Evolutionary conservation across 2,329 filamentous ascomycete genomes (phyloP).

Genomic region (Neofusicoccum parvum): DNA sequence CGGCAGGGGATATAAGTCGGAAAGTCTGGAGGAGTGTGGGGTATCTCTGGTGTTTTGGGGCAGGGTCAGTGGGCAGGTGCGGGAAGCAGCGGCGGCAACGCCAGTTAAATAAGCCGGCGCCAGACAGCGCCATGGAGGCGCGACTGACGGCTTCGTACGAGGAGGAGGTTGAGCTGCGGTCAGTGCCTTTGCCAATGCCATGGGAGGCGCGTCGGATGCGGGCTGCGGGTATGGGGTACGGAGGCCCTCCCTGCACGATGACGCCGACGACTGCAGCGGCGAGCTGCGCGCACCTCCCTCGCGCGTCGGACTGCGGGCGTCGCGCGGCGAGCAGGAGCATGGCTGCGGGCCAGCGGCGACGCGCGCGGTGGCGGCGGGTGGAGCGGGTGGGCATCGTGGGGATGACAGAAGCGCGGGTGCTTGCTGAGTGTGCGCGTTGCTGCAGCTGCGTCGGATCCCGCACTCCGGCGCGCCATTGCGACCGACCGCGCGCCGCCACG

Average conservation of each 20-base stretch:
- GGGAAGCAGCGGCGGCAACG: neutral
- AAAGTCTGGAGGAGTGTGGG: neutral
- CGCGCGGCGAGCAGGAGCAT: neutral
- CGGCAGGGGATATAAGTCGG: neutral
- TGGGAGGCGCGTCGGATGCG: constrained; percentile 16
- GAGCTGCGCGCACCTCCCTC: neutral
- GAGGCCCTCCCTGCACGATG: constrained; percentile 3
- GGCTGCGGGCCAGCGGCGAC: neutral
- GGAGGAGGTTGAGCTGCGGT: neutral
- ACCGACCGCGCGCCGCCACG: neutral
- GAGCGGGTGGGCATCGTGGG: neutral
- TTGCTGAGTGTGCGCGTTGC: too few relatives aligned
- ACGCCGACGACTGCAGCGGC: neutral
- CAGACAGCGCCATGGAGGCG: neutral
- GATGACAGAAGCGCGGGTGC: too few relatives aligned
- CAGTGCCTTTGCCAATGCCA: neutral
- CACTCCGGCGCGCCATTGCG: neutral
- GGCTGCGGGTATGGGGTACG: constrained; percentile 17
- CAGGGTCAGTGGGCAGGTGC: too few relatives aligned
- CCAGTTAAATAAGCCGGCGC: neutral
- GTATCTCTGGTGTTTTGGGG: neutral
- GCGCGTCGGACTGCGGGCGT: too few relatives aligned
- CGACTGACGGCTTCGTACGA: constrained; percentile 1
- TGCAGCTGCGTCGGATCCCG: constrained; percentile 19
- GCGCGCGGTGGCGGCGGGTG: neutral